These are phyloP conservation scores for Phaeosphaeriaceae sp. DNA, from an alignment of 2,329 filamentous ascomycete genomes.

Conservation along the genomic window DNA sequence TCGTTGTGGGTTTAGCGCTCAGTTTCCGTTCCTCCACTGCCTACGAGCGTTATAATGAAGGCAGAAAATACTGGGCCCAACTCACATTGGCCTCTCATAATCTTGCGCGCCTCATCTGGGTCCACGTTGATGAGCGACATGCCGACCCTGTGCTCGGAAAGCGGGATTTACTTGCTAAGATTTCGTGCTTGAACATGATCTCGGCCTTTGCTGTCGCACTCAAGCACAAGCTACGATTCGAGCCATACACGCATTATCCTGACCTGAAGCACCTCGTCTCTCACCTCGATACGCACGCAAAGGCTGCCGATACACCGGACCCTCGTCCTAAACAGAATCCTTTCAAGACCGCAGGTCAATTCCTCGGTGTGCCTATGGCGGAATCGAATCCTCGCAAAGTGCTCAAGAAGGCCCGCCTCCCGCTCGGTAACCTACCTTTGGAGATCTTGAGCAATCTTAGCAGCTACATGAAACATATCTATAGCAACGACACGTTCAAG, in stretches of 20 bases:
- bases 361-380: conserved; percentile 78
- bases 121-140: conserved; percentile 71
- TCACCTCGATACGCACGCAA: conserved; percentile 78
- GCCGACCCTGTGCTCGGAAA: conserved; percentile 63
- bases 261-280: conserved; percentile 74
- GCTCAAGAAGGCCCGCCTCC: conserved; percentile 73
- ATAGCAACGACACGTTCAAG: conserved; percentile 63
- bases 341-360: conserved; percentile 71
- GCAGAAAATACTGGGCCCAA: conserved; percentile 68
- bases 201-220: conserved; percentile 78
- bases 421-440: conserved; percentile 80
- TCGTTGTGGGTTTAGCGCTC: conserved; percentile 77
- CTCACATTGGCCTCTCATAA: conserved; percentile 64
- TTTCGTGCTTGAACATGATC: conserved; percentile 73
- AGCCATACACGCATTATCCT: conserved; percentile 78
- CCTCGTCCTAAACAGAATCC: conserved; percentile 37
- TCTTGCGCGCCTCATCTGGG: conserved; percentile 81
- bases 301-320: conserved; percentile 49
- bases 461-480: conserved; percentile 69
- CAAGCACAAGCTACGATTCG: conserved; percentile 86
- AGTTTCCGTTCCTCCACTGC: conserved; percentile 79
- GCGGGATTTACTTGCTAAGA: conserved; percentile 72
- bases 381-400: conserved; percentile 78
- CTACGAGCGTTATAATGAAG: conserved; percentile 72
- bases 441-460: conserved; percentile 79